These are phyloP conservation scores for Lasiodiplodia sp. DNA, from an alignment of 2,329 filamentous ascomycete species.

Conservation along the genomic window DNA sequence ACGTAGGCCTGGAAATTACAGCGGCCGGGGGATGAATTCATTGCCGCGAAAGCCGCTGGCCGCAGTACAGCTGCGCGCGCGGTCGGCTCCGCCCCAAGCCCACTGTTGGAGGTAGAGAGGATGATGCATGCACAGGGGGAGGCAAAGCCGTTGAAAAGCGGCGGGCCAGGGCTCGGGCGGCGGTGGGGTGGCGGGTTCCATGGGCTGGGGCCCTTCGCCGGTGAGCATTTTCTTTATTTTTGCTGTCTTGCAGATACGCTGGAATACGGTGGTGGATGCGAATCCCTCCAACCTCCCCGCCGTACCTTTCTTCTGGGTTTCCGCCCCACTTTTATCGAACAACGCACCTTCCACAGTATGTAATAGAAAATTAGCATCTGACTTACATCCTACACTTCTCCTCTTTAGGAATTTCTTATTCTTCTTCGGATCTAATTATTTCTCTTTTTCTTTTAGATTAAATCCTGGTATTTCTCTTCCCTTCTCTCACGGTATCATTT, in stretches of 20 bases:
- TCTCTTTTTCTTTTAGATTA: too few species aligned
- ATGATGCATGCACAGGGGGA: not conserved
- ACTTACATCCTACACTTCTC: too few species aligned
- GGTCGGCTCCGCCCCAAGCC: not conserved
- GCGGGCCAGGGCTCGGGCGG: not conserved
- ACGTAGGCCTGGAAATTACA: not conserved
- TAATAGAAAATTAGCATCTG: too few species aligned
- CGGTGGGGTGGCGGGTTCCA: not conserved
- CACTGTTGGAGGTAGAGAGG: not conserved
- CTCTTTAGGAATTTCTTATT: too few species aligned
- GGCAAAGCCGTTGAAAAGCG: not conserved
- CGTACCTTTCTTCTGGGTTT: too few species aligned
- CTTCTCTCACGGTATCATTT: too few species aligned
- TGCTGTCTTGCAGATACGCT: not conserved
- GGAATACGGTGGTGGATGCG: too few species aligned
- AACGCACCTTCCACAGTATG: too few species aligned
- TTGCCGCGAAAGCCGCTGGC: not conserved
- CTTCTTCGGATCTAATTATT: too few species aligned
- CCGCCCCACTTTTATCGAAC: too few species aligned
- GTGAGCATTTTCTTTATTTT: not conserved
- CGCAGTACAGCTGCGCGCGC: not conserved
- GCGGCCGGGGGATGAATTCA: not conserved
- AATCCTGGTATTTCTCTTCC: too few species aligned
- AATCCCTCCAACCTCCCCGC: too few species aligned
- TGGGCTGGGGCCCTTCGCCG: not conserved